These are phyloP conservation scores for Claviceps cyperi DNA, from an alignment of 2,329 filamentous ascomycete genomes.

Conservation along the genomic window DNA sequence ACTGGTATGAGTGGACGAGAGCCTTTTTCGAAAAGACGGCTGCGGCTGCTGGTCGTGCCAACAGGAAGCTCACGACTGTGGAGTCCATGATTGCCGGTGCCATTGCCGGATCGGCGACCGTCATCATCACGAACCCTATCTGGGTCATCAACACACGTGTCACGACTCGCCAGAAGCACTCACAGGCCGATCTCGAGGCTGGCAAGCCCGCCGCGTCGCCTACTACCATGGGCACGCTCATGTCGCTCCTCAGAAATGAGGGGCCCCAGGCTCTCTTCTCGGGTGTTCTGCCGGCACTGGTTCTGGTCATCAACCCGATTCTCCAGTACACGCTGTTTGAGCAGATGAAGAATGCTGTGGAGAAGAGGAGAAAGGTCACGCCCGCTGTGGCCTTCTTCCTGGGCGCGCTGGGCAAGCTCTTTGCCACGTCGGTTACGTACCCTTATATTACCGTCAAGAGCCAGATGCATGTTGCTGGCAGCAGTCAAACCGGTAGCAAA, in stretches of 20 bases:
- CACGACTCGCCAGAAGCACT: slow-evolving; percentile 64
- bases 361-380: slow-evolving; percentile 60
- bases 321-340: slow-evolving; percentile 98
- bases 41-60: slow-evolving; percentile 53
- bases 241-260: slow-evolving; percentile 69
- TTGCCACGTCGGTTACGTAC: slow-evolving; percentile 88
- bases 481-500: slow-evolving; percentile 41
- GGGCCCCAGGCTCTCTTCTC: slow-evolving; percentile 76
- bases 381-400: slow-evolving; percentile 81
- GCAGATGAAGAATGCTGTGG: slow-evolving; percentile 85
- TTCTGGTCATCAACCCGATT: slow-evolving; percentile 96
- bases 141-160: slow-evolving; percentile 99
- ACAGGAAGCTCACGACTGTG: slow-evolving; percentile 72
- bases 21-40: slow-evolving; percentile 73
- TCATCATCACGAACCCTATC: slow-evolving; percentile 94
- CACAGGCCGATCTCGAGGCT: slow-evolving; percentile 28
- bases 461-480: slow-evolving; percentile 78
- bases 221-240: slow-evolving; percentile 67
- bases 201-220: slow-evolving; percentile 30
- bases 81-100: slow-evolving; percentile 94
- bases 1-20: slow-evolving; percentile 98
- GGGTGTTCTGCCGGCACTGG: slow-evolving; percentile 80
- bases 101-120: slow-evolving; percentile 83
- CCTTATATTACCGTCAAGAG: slow-evolving; percentile 99
- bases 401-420: slow-evolving; percentile 83